Evolutionary conservation across 441 rosid species (phyloP), one percentile per base, ranked within the genome.

Genomic region (Melastoma candidum): DNA sequence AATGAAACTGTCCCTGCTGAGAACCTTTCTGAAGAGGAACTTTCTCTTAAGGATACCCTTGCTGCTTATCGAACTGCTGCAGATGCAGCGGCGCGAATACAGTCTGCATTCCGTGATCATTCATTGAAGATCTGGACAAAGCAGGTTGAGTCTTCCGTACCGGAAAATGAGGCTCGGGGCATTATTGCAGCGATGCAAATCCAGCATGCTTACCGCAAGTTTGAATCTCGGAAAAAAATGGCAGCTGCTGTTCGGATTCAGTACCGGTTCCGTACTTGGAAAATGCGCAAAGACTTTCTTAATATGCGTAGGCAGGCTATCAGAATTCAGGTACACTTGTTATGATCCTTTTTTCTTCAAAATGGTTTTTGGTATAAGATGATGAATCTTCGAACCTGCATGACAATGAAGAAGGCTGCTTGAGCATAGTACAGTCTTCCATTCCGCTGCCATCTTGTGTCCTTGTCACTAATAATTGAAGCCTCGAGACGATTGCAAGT

Each of bases 61-160:
- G 79, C 87, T 11, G 95, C 99, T 49, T 87, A 90, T 63, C 60
- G 87, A 49, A 87, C 90, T 12, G 85, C 92, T 53, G 97, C 96
- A 54, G 96, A 79, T 65, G 99, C 97, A 4, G 99, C 99, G 4
- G 90, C 86, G 1, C 92, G 92, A 12, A 94, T 94, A 66, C 96
- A 94, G 53, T 67, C 60, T 60, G 97, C 99, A 46, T 76, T 87
- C 64, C 77, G 96, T 68, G 97, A 83, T 66, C 93, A 83, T 45
- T 81, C 94, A 14, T 66, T 94, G 9, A 80, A 90, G 66, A 64
- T 77, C 25, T 74, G 74, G 65, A 68, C 95, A 32, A 60, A 59
- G 43, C 85, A 83, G 25, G 74, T 83, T 53, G 52, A 69, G 70
- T 56, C 9, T 66, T 60, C 66, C 56, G 78, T 29, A 67, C 76